Evolutionary conservation across 306 rosid species (phyloP), one percentile per base, ranked within the genome.

Genomic region (Cucurbita ficifolia): DNA sequence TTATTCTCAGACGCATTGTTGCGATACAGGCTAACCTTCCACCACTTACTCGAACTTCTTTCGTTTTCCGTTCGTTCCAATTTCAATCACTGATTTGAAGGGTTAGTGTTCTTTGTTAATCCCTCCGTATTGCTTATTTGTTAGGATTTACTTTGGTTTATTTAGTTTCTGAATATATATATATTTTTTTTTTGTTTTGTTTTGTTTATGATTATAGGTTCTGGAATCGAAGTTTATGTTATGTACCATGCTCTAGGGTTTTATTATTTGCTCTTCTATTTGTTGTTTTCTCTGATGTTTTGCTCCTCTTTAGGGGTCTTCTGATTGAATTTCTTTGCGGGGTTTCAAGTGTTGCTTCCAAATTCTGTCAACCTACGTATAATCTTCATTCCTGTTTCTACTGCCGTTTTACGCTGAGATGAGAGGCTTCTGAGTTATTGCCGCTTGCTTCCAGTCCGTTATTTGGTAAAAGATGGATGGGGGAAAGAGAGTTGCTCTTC

Each of bases 341-440:
- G 59, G 45, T 70, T 70, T 49, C 59, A 49, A 70, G 59, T 70
- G 59, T 69, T 69, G 74, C 74, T 51, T 48, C 57, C 8, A 49
- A 69, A 69, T 69, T 69, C 56, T 72, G 10, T 72, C 50, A 1
- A 22, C 36, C 45, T 57, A 4, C 53, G 4, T 19, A 52, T 52
- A 40, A n/a, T 73, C 35, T 73, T 35, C 50, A 40, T 55, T 52
- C 43, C 51, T 22, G 46, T 54, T 6, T 72, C 76, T 19, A 55
- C 76, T 45, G 29, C 75, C 75, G 33, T 70, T 48, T n/a, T 50
- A 24, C 75, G 10, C 75, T 48, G 75, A 29, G 45, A 50, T 70
- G 59, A 29, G 46, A 46, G 21, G 55, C 46, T 17, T 70, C 59
- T 70, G 75, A 70, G 22, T 50, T 8, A 5, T 17, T 53, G 35